Percentiles rank a stretch among this genome's conserved stretches.
phyloP scores from a whole-genome alignment of 129 eudicot species.

The Tanacetum coccineum region DNA sequence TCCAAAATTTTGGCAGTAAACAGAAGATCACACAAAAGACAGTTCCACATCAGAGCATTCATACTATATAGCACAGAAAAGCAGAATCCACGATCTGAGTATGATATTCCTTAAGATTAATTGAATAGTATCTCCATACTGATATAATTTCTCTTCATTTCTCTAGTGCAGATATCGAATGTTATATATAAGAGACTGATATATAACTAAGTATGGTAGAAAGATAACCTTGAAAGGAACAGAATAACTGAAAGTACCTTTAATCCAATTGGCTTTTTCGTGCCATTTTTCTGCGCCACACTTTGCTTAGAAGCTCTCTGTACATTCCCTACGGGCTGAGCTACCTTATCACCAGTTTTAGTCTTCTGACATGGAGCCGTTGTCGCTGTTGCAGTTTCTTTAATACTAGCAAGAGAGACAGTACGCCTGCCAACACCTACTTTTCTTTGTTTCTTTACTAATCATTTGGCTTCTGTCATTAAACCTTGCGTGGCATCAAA shows the following conservation, averaged over 20 bases:
- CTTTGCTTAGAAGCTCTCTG: slow-evolving; percentile 32
- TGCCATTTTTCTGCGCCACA: slow-evolving; percentile 26
- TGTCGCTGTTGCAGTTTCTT: slow-evolving; percentile 26
- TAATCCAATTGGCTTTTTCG: slow-evolving; percentile 24
- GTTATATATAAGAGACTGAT: too few relatives aligned
- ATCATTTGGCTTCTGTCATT: slow-evolving; percentile 14
- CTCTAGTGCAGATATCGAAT: too few relatives aligned
- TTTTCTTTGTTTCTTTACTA: slow-evolving; percentile 17
- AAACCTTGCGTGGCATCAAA: slow-evolving; percentile 31
- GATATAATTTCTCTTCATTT: too few relatives aligned
- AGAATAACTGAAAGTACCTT: slow-evolving; percentile 28
- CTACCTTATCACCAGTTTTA: slow-evolving; percentile 16
- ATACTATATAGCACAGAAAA: too few relatives aligned
- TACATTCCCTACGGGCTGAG: slow-evolving; percentile 25
- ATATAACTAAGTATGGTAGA: too few relatives aligned
- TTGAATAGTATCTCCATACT: too few relatives aligned
- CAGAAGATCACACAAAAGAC: too few relatives aligned
- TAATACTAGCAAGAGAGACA: slow-evolving; percentile 24
- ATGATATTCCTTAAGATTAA: too few relatives aligned
- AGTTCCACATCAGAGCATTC: too few relatives aligned
- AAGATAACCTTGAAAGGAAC: not conserved
- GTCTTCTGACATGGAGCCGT: slow-evolving; percentile 17
- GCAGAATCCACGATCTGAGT: too few relatives aligned
- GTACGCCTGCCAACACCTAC: slow-evolving; percentile 1
- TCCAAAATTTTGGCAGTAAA: too few relatives aligned